Evolutionary conservation across 2,329 filamentous ascomycete species (phyloP).

Genomic region (Pezicula rhizophila): DNA sequence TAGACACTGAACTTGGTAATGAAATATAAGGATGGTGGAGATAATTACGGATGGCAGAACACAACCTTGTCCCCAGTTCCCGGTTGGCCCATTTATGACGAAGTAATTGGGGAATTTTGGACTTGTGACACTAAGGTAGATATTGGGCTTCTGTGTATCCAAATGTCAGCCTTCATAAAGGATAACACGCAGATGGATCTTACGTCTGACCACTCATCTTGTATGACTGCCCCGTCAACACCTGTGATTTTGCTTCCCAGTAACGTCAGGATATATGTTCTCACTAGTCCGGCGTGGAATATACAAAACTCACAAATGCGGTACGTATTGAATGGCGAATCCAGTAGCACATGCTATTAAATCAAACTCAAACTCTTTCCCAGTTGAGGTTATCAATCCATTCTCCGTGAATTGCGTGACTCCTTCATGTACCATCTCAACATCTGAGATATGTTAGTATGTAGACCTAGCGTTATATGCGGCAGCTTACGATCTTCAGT

Average conservation of each 20-base stretch:
- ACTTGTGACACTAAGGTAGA: no score
- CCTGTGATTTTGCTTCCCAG: not conserved
- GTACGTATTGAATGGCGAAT: not conserved
- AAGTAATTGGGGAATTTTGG: no score
- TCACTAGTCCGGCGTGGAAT: not conserved
- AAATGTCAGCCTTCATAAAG: no score
- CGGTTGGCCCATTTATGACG: no score
- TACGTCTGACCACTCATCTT: not conserved
- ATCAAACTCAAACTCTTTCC: conserved; percentile 14
- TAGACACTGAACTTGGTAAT: no score
- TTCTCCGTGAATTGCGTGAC: not conserved
- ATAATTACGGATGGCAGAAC: no score
- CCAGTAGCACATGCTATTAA: conserved; percentile 11
- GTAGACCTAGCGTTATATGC: not conserved
- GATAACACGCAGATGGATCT: not conserved
- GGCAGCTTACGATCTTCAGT: not conserved
- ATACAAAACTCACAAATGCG: not conserved
- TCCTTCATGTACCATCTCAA: not conserved
- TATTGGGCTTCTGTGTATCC: no score
- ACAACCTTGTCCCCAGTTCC: no score
- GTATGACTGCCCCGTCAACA: not conserved
- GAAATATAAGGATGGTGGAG: no score
- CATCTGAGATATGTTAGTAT: not conserved
- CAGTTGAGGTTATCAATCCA: conserved; percentile 3
- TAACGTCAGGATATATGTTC: not conserved